Evolutionary conservation across 208 protist species (phyloP), one percentile per base, ranked within the genome.

Genomic region (Leishmania tarentolae): DNA sequence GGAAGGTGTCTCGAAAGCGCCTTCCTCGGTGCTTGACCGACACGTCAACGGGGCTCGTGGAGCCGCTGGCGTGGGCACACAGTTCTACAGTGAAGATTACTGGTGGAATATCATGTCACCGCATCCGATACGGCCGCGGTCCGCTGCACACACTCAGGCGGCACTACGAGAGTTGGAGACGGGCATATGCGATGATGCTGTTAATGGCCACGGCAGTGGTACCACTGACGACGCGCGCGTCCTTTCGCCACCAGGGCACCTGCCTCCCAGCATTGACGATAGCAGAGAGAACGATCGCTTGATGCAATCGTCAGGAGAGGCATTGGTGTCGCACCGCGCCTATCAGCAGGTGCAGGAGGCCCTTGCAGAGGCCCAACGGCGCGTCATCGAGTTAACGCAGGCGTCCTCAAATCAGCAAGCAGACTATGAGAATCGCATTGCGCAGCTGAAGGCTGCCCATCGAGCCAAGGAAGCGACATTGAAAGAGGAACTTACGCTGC

Each of bases 361-460:
- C 24, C 81, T 87, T 28, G 75, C 82, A 11, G 83, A 76, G 44
- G 80, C 83, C 37, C 80, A 87, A 71, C 73, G 79, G n/a, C 65
- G 80, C 5, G 81, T 86, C 28, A 52, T 81, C 6, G 78, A 87
- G 42, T 75, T 83, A 2, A 83, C 87, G 77, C 82, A 79, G 61
- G 50, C 7, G 28, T 66, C 40, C 37, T 47, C 63, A 24, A 63
- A 42, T 35, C 77, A 78, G n/a, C 57, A 85, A 68, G 46, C 35
- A 3, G 69, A 73, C 53, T 76, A 46, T 42, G 87, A 87, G 50
- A 75, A 28, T 19, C 83, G 80, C 19, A 57, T 90, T 50, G 65
- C 63, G 24, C 78, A 82, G 76, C 57, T 88, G 56, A 85, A 88
- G 71, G 80, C 63, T n/a, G 87, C 79, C 15, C 84, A 90, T 59